Percentiles rank a stretch among this genome's conserved stretches.
Evolutionary conservation across 2,329 filamentous ascomycete species (phyloP).

Genomic region (Colletotrichum echinochloae): DNA sequence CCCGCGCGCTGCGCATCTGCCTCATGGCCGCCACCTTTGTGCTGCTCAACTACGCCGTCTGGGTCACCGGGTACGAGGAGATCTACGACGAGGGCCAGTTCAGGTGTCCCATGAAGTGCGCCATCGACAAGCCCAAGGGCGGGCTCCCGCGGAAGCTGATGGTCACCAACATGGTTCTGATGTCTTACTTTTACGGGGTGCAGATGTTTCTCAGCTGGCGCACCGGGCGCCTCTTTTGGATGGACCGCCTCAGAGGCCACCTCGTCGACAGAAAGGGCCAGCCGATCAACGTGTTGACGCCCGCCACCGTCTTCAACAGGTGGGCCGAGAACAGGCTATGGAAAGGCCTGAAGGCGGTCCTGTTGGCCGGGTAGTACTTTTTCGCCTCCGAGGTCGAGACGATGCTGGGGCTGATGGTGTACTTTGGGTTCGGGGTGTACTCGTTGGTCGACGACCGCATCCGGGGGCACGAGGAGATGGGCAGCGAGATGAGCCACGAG

Average conservation of each 20-base stretch:
- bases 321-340: conserved; percentile 8
- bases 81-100: neutral
- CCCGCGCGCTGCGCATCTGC: neutral
- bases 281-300: conserved; percentile 3
- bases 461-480: conserved; percentile 34
- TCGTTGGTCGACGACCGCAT: conserved; percentile 26
- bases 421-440: conserved; percentile 11
- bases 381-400: conserved; percentile 32
- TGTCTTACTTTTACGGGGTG: conserved; percentile 16
- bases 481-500: conserved; percentile 2
- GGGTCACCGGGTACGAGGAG: neutral
- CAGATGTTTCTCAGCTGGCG: conserved; percentile 21
- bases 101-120: conserved; percentile 18
- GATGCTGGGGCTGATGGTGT: neutral
- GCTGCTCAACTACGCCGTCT: neutral
- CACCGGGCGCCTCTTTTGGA: conserved; percentile 25
- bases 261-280: conserved; percentile 22
- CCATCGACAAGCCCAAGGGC: neutral
- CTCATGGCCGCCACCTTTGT: conserved; percentile 6
- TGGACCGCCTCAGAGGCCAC: neutral
- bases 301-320: neutral
- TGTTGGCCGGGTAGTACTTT: conserved; percentile 15
- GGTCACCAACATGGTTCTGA: conserved; percentile 21
- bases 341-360: neutral
- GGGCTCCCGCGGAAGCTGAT: conserved; percentile 2